phyloP scores from a whole-genome alignment of 257 asterid genomes.

The Solanum paucissectum region DNA sequence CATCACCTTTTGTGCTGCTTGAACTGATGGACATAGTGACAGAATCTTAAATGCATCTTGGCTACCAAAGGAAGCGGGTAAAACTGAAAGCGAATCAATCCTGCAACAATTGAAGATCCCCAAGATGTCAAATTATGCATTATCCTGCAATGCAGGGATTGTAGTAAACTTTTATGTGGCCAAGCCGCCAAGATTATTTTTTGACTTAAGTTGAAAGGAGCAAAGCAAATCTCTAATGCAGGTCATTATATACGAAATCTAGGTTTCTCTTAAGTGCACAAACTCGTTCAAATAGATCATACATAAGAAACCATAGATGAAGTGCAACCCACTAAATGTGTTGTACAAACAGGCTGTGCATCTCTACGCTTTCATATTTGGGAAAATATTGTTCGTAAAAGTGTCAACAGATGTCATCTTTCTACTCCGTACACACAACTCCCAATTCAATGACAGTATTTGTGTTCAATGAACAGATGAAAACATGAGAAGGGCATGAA shows the following conservation, averaged over 20 bases:
- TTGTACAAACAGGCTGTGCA: neutral
- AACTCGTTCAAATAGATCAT: neutral
- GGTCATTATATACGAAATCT: neutral
- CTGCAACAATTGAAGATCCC: conserved; percentile 28
- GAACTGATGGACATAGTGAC: conserved; percentile 74
- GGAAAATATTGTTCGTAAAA: neutral
- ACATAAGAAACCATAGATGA: neutral
- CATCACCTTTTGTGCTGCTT: conserved; percentile 64
- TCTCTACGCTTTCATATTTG: neutral
- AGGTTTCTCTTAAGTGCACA: neutral
- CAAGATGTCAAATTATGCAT: neutral
- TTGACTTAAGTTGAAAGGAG: neutral
- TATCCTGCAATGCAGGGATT: neutral
- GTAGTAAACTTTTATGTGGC: neutral
- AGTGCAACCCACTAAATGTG: neutral
- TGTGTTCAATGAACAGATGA: neutral
- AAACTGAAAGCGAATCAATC: conserved; percentile 78
- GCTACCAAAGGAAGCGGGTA: conserved; percentile 71
- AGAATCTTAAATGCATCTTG: conserved; percentile 84
- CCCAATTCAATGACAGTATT: neutral
- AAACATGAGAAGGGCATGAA: neutral
- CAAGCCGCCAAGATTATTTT: neutral
- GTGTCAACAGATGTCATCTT: neutral
- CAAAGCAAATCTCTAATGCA: neutral
- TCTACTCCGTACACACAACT: neutral